A percentile compares a stretch with the other conserved stretches of the same genome.
phyloP scores from a whole-genome alignment of 2,329 filamentous ascomycete genomes.

The Epichloe sylvatica region DNA sequence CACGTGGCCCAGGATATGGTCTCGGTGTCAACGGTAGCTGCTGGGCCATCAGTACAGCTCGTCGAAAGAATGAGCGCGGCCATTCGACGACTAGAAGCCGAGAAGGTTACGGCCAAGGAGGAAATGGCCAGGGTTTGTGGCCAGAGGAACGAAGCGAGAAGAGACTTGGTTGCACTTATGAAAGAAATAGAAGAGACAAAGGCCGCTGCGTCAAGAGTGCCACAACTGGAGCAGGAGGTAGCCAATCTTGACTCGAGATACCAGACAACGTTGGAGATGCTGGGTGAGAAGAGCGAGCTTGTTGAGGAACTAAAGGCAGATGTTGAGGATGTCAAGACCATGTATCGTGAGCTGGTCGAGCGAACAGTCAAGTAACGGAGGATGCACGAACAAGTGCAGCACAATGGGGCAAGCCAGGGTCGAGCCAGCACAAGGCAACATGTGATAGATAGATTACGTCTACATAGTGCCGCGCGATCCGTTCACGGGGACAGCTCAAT shows the following conservation, averaged over 20 bases:
- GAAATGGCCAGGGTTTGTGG: slow-evolving; percentile 64
- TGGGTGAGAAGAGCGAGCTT: slow-evolving; percentile 92
- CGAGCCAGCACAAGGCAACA: background rate
- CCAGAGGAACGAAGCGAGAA: slow-evolving; percentile 86
- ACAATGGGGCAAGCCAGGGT: background rate
- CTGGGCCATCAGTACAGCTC: slow-evolving; percentile 84
- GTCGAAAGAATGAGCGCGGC: slow-evolving; percentile 93
- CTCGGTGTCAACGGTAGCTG: slow-evolving; percentile 76
- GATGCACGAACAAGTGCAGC: background rate
- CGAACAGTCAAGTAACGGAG: slow-evolving; percentile 53
- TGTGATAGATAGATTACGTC: background rate
- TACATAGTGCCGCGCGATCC: background rate
- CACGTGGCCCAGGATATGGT: slow-evolving; percentile 71
- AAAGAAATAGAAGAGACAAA: slow-evolving; percentile 65
- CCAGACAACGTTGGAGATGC: slow-evolving; percentile 80
- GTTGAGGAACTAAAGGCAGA: slow-evolving; percentile 84
- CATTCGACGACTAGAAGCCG: slow-evolving; percentile 77
- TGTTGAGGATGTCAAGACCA: slow-evolving; percentile 84
- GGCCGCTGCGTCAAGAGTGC: slow-evolving; percentile 43
- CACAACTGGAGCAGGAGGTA: slow-evolving; percentile 54
- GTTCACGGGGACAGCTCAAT: slow-evolving; percentile 40
- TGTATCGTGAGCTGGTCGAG: slow-evolving; percentile 88
- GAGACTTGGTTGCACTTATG: slow-evolving; percentile 84
- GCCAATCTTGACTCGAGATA: slow-evolving; percentile 61
- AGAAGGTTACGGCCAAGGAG: slow-evolving; percentile 79